These are phyloP conservation scores for Aspergillus brasiliensis DNA, from an alignment of 2,329 filamentous ascomycete genomes.

Conservation along the genomic window DNA sequence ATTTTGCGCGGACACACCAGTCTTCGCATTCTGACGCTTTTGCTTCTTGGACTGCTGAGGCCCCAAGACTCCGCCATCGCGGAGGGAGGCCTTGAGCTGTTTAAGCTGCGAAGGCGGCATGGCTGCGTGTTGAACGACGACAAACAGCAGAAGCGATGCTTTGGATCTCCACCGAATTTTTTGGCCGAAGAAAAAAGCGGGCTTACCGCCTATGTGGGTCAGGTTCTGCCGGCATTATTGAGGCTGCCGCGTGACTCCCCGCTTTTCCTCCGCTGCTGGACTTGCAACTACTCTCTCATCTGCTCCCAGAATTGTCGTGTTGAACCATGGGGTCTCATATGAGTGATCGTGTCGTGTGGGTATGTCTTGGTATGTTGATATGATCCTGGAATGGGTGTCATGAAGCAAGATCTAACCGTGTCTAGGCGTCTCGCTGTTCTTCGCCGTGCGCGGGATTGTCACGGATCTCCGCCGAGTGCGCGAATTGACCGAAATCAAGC, in stretches of 20 bases:
- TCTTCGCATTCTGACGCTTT: slow-evolving; percentile 72
- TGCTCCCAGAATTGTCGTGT: too few relatives aligned
- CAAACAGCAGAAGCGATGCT: slow-evolving; percentile 11
- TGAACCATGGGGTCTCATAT: slow-evolving; percentile 37
- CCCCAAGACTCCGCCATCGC: slow-evolving; percentile 85
- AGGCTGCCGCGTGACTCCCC: slow-evolving; percentile 16
- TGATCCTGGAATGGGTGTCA: too few relatives aligned
- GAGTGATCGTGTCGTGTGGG: slow-evolving; percentile 42
- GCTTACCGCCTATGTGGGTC: slow-evolving; percentile 35
- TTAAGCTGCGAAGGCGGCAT: slow-evolving; percentile 98
- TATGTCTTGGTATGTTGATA: slow-evolving; percentile 38
- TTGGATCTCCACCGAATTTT: slow-evolving; percentile 30
- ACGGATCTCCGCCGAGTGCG: slow-evolving; percentile 50
- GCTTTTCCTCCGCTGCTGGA: slow-evolving; percentile 2
- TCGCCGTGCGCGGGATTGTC: slow-evolving; percentile 59
- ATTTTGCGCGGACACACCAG: slow-evolving; percentile 69
- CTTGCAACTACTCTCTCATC: too few relatives aligned
- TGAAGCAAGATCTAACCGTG: slow-evolving; percentile 6
- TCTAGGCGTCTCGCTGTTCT: slow-evolving; percentile 47
- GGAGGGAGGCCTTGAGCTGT: slow-evolving; percentile 86
- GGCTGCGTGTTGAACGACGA: slow-evolving; percentile 27
- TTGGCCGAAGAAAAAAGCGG: slow-evolving; percentile 32
- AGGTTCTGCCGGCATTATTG: slow-evolving; percentile 31
- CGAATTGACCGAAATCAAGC: slow-evolving; percentile 61
- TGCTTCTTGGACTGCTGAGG: slow-evolving; percentile 96